These are phyloP conservation scores for Tephrocybe sp. DNA, from an alignment of 768 basidiomycete genomes.

Conservation along the genomic window DNA sequence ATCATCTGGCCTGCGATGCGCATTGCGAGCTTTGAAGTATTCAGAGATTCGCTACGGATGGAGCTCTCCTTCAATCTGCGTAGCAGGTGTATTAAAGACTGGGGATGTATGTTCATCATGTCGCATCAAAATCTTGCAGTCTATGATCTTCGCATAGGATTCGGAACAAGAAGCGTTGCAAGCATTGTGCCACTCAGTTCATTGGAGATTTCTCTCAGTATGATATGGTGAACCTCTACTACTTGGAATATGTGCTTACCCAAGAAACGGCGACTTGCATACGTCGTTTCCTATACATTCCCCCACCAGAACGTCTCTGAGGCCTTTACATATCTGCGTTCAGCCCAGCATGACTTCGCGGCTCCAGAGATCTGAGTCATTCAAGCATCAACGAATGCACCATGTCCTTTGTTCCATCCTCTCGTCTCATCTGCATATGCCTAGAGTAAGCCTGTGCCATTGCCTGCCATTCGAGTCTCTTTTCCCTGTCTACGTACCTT, in stretches of 20 bases:
- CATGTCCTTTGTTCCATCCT: background rate
- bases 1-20: slow-evolving; percentile 60
- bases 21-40: too few species aligned
- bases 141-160: background rate
- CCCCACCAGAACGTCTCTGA: slow-evolving; percentile 10
- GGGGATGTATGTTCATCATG: slow-evolving; percentile 24
- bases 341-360: slow-evolving; percentile 39
- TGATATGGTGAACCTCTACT: slow-evolving; percentile 29
- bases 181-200: slow-evolving; percentile 16
- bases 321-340: slow-evolving; percentile 23
- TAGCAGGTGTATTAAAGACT: slow-evolving; percentile 47
- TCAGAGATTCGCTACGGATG: slow-evolving; percentile 61
- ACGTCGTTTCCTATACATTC: slow-evolving; percentile 25
- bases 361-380: slow-evolving; percentile 16
- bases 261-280: background rate
- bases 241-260: slow-evolving; percentile 31
- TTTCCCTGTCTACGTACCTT: background rate
- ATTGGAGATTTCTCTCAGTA: slow-evolving; percentile 24
- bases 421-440: background rate
- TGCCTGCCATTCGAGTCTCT: slow-evolving; percentile 41
- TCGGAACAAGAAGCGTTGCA: slow-evolving; percentile 17
- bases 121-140: background rate
- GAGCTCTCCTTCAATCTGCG: slow-evolving; percentile 43
- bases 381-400: slow-evolving; percentile 29
- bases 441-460: slow-evolving; percentile 53